Evolutionary conservation across 2,329 filamentous ascomycete genomes (phyloP).

Genomic region (Aspergillus oerlinghausenensis): DNA sequence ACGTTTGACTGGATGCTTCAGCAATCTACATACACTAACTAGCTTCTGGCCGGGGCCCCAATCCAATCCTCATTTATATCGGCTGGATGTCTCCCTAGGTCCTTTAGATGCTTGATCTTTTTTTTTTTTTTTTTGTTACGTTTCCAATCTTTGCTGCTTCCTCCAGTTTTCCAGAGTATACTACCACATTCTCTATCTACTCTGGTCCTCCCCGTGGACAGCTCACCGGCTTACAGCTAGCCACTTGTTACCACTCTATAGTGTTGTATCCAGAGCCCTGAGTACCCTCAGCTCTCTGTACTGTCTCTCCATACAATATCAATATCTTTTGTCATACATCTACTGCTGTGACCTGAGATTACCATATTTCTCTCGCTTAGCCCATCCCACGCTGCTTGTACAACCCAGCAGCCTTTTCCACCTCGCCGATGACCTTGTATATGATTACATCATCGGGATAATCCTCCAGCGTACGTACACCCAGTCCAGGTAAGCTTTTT

Average conservation of each 20-base stretch:
- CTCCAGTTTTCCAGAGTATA: background rate
- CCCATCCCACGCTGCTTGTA: background rate
- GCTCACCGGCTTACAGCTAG: background rate
- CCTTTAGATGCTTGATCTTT: background rate
- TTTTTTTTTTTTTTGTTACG: background rate
- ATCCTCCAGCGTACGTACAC: background rate
- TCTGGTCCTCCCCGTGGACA: background rate
- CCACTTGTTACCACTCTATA: background rate
- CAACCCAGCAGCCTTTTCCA: background rate
- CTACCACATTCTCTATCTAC: background rate
- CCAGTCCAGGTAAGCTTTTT: conserved; percentile 1
- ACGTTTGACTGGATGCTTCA: background rate
- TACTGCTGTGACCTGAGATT: background rate
- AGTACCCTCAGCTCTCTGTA: background rate
- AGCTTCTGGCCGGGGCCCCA: background rate
- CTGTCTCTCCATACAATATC: background rate
- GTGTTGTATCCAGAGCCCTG: background rate
- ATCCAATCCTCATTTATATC: background rate
- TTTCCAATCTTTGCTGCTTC: background rate
- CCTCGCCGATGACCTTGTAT: background rate
- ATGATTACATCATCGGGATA: background rate
- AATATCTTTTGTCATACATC: background rate
- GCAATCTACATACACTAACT: background rate
- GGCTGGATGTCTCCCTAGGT: background rate
- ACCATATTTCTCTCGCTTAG: background rate